Evolutionary conservation across 73 alveolate species (phyloP).

Genomic region (Blepharisma stoltei): DNA sequence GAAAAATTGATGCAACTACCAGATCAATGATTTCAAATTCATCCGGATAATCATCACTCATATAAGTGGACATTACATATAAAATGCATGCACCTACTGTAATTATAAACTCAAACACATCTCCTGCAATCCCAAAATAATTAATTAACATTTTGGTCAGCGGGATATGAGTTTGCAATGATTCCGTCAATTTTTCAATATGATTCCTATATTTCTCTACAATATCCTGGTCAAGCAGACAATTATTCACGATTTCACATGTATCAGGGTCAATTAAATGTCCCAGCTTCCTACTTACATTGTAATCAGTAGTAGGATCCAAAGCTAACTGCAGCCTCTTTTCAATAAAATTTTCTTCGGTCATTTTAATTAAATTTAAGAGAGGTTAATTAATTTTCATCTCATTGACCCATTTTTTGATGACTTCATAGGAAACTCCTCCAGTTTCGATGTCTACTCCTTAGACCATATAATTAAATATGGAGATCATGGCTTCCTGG

Average conservation of each 20-base stretch:
- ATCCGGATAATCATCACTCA: background rate
- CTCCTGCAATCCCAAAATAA: conserved; percentile 2
- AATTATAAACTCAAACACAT: background rate
- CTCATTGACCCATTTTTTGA: conserved; percentile 5
- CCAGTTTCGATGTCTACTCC: background rate
- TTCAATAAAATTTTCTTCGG: too few species aligned
- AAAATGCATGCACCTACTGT: conserved; percentile 1
- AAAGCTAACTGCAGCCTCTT: too few species aligned
- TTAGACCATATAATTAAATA: too few species aligned
- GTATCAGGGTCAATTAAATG: conserved; percentile 15
- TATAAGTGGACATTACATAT: conserved; percentile 3
- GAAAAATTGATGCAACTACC: background rate
- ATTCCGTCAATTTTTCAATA: background rate
- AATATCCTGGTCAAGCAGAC: conserved; percentile 10
- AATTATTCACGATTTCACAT: conserved; percentile 17
- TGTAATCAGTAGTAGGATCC: too few species aligned
- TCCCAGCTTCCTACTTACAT: background rate
- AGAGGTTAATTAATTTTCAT: too few species aligned
- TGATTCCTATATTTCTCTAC: background rate
- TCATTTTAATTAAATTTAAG: too few species aligned
- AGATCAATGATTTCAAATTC: background rate
- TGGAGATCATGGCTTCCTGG: too few species aligned
- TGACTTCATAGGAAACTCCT: background rate
- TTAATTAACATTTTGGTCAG: background rate
- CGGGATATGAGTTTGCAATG: background rate